Evolutionary conservation across 2,329 filamentous ascomycete genomes (phyloP).

Genomic region (Allantophomopsis lycopodina): DNA sequence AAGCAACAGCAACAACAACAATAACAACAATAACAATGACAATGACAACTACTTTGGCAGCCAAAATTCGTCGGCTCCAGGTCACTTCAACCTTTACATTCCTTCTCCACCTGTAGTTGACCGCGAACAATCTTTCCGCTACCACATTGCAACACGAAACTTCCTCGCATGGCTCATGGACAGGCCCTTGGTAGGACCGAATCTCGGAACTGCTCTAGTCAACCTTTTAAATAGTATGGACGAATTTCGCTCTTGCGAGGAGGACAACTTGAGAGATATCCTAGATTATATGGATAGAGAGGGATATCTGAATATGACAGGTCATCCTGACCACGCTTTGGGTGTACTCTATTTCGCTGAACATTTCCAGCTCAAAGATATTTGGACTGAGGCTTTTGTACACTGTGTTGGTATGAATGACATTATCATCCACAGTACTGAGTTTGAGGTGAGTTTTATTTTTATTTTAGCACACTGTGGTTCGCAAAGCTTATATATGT

Average conservation of each 20-base stretch:
- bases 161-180: constrained; percentile 59
- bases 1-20: constrained; percentile 3
- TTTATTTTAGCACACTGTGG: background rate
- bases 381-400: constrained; percentile 61
- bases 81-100: constrained; percentile 48
- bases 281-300: constrained; percentile 52
- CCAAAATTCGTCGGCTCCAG: background rate
- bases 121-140: constrained; percentile 39
- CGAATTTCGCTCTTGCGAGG: constrained; percentile 38
- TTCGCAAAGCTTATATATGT: constrained; percentile 2
- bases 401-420: constrained; percentile 72
- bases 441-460: constrained; percentile 40
- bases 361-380: constrained; percentile 41
- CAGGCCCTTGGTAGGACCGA: constrained; percentile 51
- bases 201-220: constrained; percentile 50
- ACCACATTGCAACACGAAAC: constrained; percentile 59
- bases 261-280: constrained; percentile 46
- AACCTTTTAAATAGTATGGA: constrained; percentile 51
- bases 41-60: constrained; percentile 7
- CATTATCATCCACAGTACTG: constrained; percentile 36
- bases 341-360: constrained; percentile 58
- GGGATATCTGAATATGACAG: constrained; percentile 54
- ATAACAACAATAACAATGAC: background rate
- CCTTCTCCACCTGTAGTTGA: constrained; percentile 42
- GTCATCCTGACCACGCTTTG: constrained; percentile 53